Evolutionary conservation across 371 early-diverging fungal species (phyloP).

Genomic region (Mucor lusitanicus): DNA sequence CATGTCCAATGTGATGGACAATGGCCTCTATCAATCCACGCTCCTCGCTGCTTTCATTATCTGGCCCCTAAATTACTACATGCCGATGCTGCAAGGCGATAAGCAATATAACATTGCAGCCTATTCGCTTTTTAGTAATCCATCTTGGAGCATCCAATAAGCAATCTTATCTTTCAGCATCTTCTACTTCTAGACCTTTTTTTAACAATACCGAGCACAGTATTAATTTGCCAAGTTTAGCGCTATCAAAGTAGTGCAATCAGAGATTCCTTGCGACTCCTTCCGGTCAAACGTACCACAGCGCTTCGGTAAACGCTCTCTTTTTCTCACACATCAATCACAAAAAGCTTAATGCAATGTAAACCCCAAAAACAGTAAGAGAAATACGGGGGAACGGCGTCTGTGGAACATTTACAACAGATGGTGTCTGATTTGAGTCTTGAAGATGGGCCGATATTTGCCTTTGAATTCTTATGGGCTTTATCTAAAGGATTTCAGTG

Average conservation of each 20-base stretch:
- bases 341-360: neutral
- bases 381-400: neutral
- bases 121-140: neutral
- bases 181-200: neutral
- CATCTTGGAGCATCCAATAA: neutral
- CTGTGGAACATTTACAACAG: neutral
- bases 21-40: neutral
- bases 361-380: neutral
- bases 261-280: neutral
- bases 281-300: conserved; percentile 4
- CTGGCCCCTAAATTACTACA: neutral
- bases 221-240: neutral
- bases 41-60: neutral
- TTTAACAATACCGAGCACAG: neutral
- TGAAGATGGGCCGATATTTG: neutral
- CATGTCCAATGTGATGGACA: neutral
- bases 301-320: neutral
- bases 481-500: neutral
- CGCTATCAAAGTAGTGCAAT: conserved; percentile 8
- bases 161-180: neutral
- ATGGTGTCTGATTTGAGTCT: neutral
- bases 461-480: neutral
- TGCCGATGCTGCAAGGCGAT: neutral
- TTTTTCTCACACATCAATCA: conserved; percentile 6
- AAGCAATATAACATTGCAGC: neutral